Conservation (phyloP, 2,329 filamentous ascomycete genomes). For the Ramularia endophylla region DNA sequence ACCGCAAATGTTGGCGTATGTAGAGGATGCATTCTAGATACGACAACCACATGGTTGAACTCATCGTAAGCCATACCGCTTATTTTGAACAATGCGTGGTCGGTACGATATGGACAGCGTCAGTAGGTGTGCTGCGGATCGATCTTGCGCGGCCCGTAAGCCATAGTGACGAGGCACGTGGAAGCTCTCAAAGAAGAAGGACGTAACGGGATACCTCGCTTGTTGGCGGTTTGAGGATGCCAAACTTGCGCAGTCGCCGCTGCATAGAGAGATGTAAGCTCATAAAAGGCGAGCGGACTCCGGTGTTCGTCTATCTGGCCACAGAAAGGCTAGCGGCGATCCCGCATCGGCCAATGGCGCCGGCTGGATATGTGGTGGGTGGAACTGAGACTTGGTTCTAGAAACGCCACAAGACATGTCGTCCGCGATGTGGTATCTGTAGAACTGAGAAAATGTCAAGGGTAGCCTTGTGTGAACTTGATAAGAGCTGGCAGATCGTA, state of each 20-base stretch:
- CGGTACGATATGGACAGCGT: slow-evolving; percentile 12
- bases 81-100: slow-evolving; percentile 13
- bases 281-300: slow-evolving; percentile 17
- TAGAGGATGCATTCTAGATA: slow-evolving; percentile 10
- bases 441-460: too few species aligned
- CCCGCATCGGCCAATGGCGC: slow-evolving; percentile 9
- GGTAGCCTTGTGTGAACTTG: too few species aligned
- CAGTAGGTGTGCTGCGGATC: slow-evolving; percentile 14
- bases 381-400: neutral
- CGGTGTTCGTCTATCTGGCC: slow-evolving; percentile 20
- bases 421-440: too few species aligned
- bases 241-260: slow-evolving; percentile 7
- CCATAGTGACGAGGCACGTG: neutral
- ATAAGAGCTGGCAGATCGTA: too few species aligned
- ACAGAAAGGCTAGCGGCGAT: slow-evolving; percentile 18
- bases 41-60: slow-evolving; percentile 9
- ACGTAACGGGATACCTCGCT: slow-evolving; percentile 7
- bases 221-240: slow-evolving; percentile 7
- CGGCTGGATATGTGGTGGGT: neutral
- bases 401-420: too few species aligned
- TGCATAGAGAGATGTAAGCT: slow-evolving; percentile 17
- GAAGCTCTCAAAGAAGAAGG: too few species aligned
- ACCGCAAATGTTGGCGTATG: slow-evolving; percentile 8
- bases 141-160: slow-evolving; percentile 5
- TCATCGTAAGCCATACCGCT: slow-evolving; percentile 12